Percentiles rank a stretch among this genome's conserved stretches.
phyloP scores from a whole-genome alignment of 208 protist genomes.

The Endotrypanum monterogeii region DNA sequence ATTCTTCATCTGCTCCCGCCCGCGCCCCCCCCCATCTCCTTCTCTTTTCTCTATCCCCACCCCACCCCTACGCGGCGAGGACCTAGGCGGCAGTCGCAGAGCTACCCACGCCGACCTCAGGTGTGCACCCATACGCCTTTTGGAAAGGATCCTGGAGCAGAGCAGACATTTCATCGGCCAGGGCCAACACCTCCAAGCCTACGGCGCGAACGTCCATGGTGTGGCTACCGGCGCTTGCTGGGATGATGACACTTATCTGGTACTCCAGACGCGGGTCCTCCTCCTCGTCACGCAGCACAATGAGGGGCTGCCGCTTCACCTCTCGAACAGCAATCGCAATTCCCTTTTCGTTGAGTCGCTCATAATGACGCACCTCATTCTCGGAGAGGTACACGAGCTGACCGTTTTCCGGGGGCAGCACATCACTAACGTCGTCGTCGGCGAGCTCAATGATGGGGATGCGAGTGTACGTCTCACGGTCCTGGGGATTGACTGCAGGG shows the following conservation, averaged over 20 bases:
- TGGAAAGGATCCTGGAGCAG: conserved; percentile 58
- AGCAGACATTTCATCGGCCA: conserved; percentile 48
- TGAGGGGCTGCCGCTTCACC: conserved; percentile 84
- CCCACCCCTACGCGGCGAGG: not conserved
- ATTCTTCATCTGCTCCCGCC: not conserved
- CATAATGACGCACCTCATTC: conserved; percentile 79
- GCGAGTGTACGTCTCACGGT: conserved; percentile 59
- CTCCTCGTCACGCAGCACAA: conserved; percentile 87
- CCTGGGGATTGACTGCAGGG: conserved; percentile 53
- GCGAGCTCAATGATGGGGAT: conserved; percentile 67
- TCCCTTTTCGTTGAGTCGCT: conserved; percentile 62
- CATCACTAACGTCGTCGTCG: conserved; percentile 82
- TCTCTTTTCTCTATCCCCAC: not conserved
- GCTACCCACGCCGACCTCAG: not conserved
- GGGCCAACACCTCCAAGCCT: conserved; percentile 63
- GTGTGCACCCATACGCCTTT: conserved; percentile 47
- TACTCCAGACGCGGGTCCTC: conserved; percentile 87
- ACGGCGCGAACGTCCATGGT: conserved; percentile 70
- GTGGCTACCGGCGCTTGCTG: conserved; percentile 50
- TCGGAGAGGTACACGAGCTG: conserved; percentile 91
- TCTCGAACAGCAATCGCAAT: conserved; percentile 67
- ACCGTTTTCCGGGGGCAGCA: conserved; percentile 82
- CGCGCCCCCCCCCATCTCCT: no score
- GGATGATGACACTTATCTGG: conserved; percentile 60
- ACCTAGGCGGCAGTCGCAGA: not conserved